Conservation (phyloP, 495 filamentous ascomycete species). For the Haplographium delicatum region DNA sequence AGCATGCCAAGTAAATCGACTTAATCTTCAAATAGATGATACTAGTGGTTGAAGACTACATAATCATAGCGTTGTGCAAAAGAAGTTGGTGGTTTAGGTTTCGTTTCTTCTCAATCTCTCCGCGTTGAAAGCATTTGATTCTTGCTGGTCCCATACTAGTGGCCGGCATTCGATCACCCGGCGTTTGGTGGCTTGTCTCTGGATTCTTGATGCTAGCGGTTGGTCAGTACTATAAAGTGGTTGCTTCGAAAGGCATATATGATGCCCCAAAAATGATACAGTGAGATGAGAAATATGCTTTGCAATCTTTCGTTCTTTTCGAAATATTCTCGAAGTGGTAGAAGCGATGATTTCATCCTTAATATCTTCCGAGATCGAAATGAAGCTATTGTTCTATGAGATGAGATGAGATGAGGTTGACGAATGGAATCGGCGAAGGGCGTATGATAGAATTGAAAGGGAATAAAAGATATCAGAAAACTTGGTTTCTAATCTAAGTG, state of each 20-base stretch:
- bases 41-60: no score
- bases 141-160: constrained; percentile 13
- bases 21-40: no score
- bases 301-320: neutral
- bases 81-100: constrained; percentile 1
- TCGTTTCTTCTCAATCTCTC: constrained; percentile 13
- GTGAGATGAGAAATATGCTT: constrained; percentile 1
- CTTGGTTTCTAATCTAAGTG: no score
- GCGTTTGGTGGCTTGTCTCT: constrained; percentile 19
- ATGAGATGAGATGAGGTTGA: neutral
- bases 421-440: constrained; percentile 2
- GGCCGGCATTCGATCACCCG: constrained; percentile 14
- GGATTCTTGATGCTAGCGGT: constrained; percentile 13
- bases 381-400: no score
- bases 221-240: constrained; percentile 4
- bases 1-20: constrained; percentile 24
- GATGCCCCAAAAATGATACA: neutral
- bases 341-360: no score
- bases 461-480: neutral
- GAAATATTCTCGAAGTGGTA: neutral
- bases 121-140: constrained; percentile 15
- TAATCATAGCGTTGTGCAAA: no score
- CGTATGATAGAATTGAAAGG: constrained; percentile 6
- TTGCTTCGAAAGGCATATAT: neutral
- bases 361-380: no score